phyloP scores from a whole-genome alignment of 108 stramenopile species.

The Cyclotella choctawhatcheeana region DNA sequence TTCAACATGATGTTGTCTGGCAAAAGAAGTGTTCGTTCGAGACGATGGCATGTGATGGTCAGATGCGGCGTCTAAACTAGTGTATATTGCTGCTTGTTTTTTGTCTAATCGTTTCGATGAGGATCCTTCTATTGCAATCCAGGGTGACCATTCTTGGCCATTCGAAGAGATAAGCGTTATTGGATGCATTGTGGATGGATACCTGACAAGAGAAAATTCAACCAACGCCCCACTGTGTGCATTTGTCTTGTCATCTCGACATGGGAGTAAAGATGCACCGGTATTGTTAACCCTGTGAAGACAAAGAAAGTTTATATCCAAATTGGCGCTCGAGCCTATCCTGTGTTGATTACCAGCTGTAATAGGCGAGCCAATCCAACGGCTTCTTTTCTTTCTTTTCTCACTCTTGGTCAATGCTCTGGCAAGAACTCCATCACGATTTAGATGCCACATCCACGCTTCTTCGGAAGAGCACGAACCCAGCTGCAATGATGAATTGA shows the following conservation, averaged over 20 bases:
- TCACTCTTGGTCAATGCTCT: conserved; percentile 41
- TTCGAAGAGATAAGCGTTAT: not conserved
- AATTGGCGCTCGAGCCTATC: not conserved
- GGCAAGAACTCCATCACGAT: conserved; percentile 58
- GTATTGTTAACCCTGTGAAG: conserved; percentile 27
- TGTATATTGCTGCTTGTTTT: conserved; percentile 5
- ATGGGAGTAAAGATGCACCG: conserved; percentile 20
- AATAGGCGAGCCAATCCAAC: conserved; percentile 12
- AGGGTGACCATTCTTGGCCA: conserved; percentile 26
- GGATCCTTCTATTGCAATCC: conserved; percentile 34
- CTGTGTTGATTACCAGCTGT: not conserved
- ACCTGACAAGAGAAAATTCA: conserved; percentile 48
- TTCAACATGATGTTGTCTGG: conserved; percentile 34
- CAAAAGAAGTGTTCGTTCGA: conserved; percentile 27
- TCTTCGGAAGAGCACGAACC: conserved; percentile 63
- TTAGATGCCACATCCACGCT: conserved; percentile 75
- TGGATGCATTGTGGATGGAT: conserved; percentile 32
- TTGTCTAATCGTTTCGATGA: not conserved
- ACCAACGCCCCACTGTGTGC: conserved; percentile 17
- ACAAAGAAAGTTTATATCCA: conserved; percentile 10
- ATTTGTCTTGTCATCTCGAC: conserved; percentile 3
- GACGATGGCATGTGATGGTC: conserved; percentile 43
- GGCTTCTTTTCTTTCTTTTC: conserved; percentile 13
- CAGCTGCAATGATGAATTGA: conserved; percentile 34
- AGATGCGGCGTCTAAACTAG: not conserved